Base-by-base conservation (phyloP, 495 filamentous ascomycete genomes). In the Hamigera avellanea region DNA sequence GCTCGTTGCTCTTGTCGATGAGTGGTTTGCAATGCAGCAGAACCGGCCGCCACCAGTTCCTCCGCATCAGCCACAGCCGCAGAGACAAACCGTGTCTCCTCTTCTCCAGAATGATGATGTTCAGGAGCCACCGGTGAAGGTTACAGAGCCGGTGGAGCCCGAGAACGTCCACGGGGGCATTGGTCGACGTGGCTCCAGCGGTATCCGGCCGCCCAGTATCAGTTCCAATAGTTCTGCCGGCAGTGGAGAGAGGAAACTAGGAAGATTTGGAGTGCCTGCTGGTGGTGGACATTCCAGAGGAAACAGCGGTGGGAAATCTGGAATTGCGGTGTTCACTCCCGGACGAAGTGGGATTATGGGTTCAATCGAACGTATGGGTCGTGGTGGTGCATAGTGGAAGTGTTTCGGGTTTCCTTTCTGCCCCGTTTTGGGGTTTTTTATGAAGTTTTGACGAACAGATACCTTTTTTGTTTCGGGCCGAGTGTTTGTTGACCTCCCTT, bases 1-100 rank as follows among this genome's bases (percentile, higher is more conserved):
- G 46, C 67, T 98, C 30, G 87, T 98, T n/a, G 73, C 76, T 32
- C 78, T 86, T 0, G 87, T 91, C 1, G 91, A 96, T 50, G 87
- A 95, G 74, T 96, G 78, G 81, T 77, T 78, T 46, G 57, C 64
- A 14, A 66, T 76, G 37, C 67, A 72, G 42, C 62, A 64, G 26
- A 45, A 40, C 25, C 56, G 57, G 36, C 41, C 49, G 14, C 29
- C 51, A 35, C 33, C 43, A 35, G 19, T 41, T n/a, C n/a, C n/a
- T n/a, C 21, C 27, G 43, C 12, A 26, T 8, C 18, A 8, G 32
- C 26, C 30, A 43, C 14, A 33, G 28, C 28, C 4, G 28, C 28
- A 30, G 28, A n/a, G 14, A 15, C n/a, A 30, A 6, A 4, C 10
- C 5, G 28, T 6, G 14, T 32, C 40, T 15, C 34, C 37, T 1